These are phyloP conservation scores for Globisporangium cystogenes DNA, from an alignment of 352 stramenopile species.

Conservation along the genomic window DNA sequence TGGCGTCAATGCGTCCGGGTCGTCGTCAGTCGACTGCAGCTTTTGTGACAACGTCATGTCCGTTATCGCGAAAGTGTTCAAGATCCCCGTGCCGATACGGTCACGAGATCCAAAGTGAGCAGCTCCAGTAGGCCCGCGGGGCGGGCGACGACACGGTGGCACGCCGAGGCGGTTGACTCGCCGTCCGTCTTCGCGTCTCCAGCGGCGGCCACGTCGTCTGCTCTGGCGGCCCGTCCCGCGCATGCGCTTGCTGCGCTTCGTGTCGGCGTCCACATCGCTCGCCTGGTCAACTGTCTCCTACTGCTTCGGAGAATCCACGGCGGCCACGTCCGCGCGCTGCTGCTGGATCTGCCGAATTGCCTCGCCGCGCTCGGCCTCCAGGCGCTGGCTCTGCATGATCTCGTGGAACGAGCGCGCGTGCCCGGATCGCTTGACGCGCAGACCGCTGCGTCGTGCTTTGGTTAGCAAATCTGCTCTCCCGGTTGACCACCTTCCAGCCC, in stretches of 20 bases:
- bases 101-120: no score
- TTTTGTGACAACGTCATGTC: no score
- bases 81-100: no score
- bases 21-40: no score
- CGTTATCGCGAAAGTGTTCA: no score
- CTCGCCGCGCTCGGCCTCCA: constrained; percentile 84
- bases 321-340: constrained; percentile 62
- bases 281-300: no score
- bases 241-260: constrained; percentile 70
- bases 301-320: no score
- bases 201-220: constrained; percentile 31
- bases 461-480: constrained; percentile 76
- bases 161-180: constrained; percentile 47
- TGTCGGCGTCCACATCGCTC: constrained; percentile 29
- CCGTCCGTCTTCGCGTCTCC: no score
- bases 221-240: constrained; percentile 84
- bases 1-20: no score
- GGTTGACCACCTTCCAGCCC: constrained; percentile 61
- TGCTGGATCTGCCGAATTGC: constrained; percentile 87
- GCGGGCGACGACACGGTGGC: no score
- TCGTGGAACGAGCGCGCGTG: constrained; percentile 79
- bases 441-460: constrained; percentile 69
- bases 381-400: constrained; percentile 90
- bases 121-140: no score
- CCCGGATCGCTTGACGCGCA: constrained; percentile 43